Conservation (phyloP, 2,329 filamentous ascomycete genomes). For the Arthroderma uncinatum region DNA sequence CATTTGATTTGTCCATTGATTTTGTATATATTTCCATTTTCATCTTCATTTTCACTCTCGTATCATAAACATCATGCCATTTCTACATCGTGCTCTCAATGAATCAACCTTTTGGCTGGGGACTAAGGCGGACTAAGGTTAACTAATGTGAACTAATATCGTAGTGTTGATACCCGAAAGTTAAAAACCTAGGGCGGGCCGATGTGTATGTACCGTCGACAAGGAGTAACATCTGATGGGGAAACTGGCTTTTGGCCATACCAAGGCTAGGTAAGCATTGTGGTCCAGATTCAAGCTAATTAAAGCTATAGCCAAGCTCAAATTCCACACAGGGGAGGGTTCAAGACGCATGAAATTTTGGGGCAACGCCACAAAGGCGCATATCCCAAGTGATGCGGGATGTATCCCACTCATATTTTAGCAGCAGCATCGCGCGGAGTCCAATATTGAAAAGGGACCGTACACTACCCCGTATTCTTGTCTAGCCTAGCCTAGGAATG, state of each 20-base stretch:
- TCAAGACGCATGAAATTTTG: not conserved
- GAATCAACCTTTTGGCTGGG: not conserved
- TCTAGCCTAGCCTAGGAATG: not conserved
- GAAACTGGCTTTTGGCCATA: not conserved
- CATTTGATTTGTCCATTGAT: not conserved
- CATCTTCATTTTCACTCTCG: too few species aligned
- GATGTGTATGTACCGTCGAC: conserved; percentile 1
- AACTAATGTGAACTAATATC: not conserved
- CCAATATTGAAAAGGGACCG: not conserved
- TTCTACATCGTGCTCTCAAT: not conserved
- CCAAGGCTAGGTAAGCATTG: conserved; percentile 5
- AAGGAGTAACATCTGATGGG: not conserved
- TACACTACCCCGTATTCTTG: not conserved
- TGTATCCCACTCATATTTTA: not conserved
- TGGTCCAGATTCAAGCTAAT: conserved; percentile 5
- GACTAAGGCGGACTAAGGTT: not conserved
- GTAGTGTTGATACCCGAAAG: conserved; percentile 1
- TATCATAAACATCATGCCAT: not conserved
- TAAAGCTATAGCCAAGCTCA: not conserved
- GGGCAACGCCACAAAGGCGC: conserved; percentile 1
- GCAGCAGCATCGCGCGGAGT: not conserved
- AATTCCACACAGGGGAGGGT: not conserved
- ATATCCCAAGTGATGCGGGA: not conserved
- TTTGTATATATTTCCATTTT: not conserved
- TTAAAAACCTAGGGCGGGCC: not conserved